Evolutionary conservation across 768 basidiomycete species (phyloP), one percentile per base, ranked within the genome.

Genomic region (Tricholoma furcatifolium): DNA sequence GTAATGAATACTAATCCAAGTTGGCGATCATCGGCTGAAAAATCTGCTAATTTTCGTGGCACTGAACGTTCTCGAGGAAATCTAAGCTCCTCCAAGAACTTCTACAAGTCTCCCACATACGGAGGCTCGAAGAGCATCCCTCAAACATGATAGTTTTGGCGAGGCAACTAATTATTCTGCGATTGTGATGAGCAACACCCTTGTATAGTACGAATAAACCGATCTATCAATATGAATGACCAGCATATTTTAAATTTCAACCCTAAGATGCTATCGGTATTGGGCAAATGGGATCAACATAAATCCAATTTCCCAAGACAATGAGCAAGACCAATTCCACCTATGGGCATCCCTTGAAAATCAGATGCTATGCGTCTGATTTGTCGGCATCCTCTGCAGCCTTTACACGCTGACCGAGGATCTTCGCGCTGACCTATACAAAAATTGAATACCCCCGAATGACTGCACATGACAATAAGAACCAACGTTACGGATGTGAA

Each of bases 401-500:
- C 62, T 81, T 77, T 69, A 86, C 66, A 58, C 74, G 76, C 67
- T 84, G 75, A 9, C 85, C 84, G 41, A 91, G 66, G 54, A 91
- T 86, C 69, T 89, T 92, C 55, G 89, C 89, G 66, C 88, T 81
- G 56, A 93, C 85, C 90, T 91, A 62, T 57, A 60, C 56, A 55
- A 58, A 38, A 49, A 35, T 21, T 59, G 56, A 50, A 57, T 53
- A 51, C 43, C 51, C 42, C 42, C 38, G 42, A 20, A 49, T 44
- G 23, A 31, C 50, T 48, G 50, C 32, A 53, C 18, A 40, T 42
- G 42, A 51, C 43, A 27, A 43, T n/a, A 32, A 51, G 1, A 12
- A 53, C 65, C 75, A 62, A 91, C 92, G 68, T 92, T 93, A 56
- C 91, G 83, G 54, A 93, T 85, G 66, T 94, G 90, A 64, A 89